Conservation (phyloP, 164 flowering plant species). For the Saururus chinensis region DNA sequence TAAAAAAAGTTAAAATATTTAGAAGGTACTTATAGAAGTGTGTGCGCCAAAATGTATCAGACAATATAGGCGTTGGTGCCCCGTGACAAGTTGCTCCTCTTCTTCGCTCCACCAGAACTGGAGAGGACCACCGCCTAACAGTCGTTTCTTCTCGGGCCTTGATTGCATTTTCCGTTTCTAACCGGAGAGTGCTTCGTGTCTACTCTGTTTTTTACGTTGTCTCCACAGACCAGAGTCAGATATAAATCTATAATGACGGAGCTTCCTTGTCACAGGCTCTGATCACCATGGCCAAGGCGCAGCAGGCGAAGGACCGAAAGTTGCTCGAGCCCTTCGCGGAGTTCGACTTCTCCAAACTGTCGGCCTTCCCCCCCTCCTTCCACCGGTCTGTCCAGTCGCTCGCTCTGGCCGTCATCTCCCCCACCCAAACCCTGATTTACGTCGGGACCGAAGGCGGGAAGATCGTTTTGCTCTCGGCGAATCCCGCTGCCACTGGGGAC, state of each 20-base stretch:
- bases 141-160: no score
- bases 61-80: no score
- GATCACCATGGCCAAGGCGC: conserved; percentile 9
- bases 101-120: no score
- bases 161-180: no score
- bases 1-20: no score
- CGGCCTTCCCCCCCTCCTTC: conserved; percentile 4
- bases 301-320: conserved; percentile 28
- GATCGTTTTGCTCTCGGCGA: conserved; percentile 32
- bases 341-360: conserved; percentile 29
- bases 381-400: conserved; percentile 22
- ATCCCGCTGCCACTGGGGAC: not conserved
- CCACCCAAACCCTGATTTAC: conserved; percentile 43
- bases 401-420: conserved; percentile 32
- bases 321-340: conserved; percentile 44
- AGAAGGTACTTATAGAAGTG: no score
- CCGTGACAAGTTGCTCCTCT: no score
- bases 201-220: no score
- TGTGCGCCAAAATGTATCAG: no score
- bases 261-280: not conserved
- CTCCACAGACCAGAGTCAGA: no score
- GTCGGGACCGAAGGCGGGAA: conserved; percentile 53
- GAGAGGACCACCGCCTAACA: no score
- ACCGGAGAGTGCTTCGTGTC: no score
- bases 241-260: not conserved